Conservation (phyloP, 192 early-diverging fungal species). For the Phlyctochytrium bullatum region DNA sequence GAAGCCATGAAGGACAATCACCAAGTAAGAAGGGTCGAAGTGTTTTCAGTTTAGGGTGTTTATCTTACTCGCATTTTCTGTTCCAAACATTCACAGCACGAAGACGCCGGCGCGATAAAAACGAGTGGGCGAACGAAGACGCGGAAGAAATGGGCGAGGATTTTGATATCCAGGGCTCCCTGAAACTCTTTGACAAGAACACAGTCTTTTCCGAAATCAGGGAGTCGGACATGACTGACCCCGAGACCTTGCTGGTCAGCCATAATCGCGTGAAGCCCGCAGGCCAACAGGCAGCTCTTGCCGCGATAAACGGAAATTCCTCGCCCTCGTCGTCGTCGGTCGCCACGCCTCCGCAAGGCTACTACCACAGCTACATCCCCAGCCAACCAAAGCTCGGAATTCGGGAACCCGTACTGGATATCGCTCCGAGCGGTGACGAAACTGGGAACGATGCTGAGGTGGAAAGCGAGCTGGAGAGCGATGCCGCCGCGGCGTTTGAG, state of each 20-base stretch:
- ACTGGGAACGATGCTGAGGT: conserved; percentile 52
- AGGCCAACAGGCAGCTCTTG: neutral
- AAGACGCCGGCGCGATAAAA: conserved; percentile 11
- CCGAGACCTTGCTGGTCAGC: conserved; percentile 71
- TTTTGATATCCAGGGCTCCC: conserved; percentile 48
- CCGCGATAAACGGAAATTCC: conserved; percentile 11
- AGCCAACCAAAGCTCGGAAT: conserved; percentile 47
- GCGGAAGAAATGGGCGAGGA: conserved; percentile 23
- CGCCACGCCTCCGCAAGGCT: conserved; percentile 1
- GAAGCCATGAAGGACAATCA: neutral
- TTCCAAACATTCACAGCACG: neutral
- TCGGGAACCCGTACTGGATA: conserved; percentile 70
- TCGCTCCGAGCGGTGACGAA: conserved; percentile 34
- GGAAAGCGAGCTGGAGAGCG: conserved; percentile 42
- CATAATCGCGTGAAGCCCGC: conserved; percentile 55
- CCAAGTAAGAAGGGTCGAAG: neutral
- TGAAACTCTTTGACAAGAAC: conserved; percentile 61
- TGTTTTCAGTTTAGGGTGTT: neutral
- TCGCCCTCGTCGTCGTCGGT: conserved; percentile 7
- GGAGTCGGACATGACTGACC: conserved; percentile 61
- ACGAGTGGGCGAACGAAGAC: conserved; percentile 18
- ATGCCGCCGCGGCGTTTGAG: conserved; percentile 13
- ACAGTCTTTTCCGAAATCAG: conserved; percentile 68
- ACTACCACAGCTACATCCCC: conserved; percentile 11
- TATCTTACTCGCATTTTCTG: neutral